Base-by-base conservation (phyloP, 2,329 filamentous ascomycete genomes). In the Cytospora mali region DNA sequence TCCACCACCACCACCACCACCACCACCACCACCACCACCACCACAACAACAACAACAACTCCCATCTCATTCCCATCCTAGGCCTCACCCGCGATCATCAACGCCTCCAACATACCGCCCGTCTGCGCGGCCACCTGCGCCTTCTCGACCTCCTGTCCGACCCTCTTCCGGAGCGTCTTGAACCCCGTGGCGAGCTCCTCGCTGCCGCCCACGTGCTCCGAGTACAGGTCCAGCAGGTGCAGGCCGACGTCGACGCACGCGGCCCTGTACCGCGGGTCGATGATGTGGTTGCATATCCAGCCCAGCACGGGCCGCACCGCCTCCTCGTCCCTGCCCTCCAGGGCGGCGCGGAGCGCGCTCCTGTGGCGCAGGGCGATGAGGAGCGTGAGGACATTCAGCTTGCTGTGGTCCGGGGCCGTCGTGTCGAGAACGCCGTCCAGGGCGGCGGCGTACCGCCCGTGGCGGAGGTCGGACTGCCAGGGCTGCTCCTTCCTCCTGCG, bases 321-420 rank as follows among this genome's bases (percentile, higher is more conserved):
- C 48, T 87, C 80, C 75, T 97, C 93, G 72, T 97, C 91, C 52
- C 95, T 87, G 66, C 88, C 86, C 71, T 89, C 84, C 52, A 99
- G 84, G 5, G 95, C 92, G 39, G 89, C 86, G 55, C 90, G 87
- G 64, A 97, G 82, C 1, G 93, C 94, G 64, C 90, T 92, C 64
- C 94, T 90, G 76, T 99, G 94, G 48, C 92, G 89, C 35, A 99
- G 83, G 7, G 93, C 91, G 14, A 90, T 89, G 23, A 99, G 81
- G 29, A 97, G 80, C 0, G 92, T 96, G 29, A 97, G 82, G 4
- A 88, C 82, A 23, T 79, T 83, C 55, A 90, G 79, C 2, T 87
- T 80, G 25, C 84, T 81, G 73, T 87, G 82, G 67, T 87, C 83
- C 11, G 75, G 72, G 0, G 75, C 73, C 16, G 72, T 70, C 14